Base-by-base conservation (phyloP, 441 rosid species). In the Croton laevigatus region DNA sequence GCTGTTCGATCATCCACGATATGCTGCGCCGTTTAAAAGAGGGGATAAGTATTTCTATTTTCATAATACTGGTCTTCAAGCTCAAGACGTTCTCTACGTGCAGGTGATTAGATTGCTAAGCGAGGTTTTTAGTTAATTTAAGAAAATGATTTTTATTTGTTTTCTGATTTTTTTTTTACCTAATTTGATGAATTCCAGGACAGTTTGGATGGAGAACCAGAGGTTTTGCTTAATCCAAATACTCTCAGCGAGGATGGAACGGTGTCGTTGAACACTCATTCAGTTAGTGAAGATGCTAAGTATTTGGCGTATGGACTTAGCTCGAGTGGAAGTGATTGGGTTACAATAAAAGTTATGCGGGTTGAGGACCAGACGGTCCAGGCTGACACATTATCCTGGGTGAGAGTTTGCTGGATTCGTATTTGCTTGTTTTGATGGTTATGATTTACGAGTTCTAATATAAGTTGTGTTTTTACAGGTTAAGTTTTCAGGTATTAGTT, bases 291-390 rank as follows among this genome's bases (percentile, higher is more conserved):
- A 87, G 96, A 93, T 70, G 95, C 87, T 11, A 87, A 86, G 78
- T 86, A 85, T 78, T 69, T 91, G 81, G 97, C 97, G 0, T 89
- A 89, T 57, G 97, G 89, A 64, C 90, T 96, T 72, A 91, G 99
- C 76, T 74, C 94, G 0, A 96, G 94, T 67, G 98, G 99, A 54
- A 95, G 99, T 42, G 99, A 93, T 77, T 95, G 99, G 98, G 86
- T 83, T 63, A 91, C 89, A 0, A 81, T 95, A 54, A 88, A 95
- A 66, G 82, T 91, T 65, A 86, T 88, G 97, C 81, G 74, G 45
- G 64, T 93, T 20, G 88, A 83, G 67, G 89, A 91, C 71, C 89
- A 81, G 84, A 80, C 52, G 80, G 91, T 79, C 20, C 91, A 91
- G 75, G 76, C 86, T 17, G 97, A 95, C 74, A 88, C 86, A 40